These are phyloP conservation scores for Fagopyrum homotropicum DNA, from an alignment of 148 eudicot species.

Conservation along the genomic window DNA sequence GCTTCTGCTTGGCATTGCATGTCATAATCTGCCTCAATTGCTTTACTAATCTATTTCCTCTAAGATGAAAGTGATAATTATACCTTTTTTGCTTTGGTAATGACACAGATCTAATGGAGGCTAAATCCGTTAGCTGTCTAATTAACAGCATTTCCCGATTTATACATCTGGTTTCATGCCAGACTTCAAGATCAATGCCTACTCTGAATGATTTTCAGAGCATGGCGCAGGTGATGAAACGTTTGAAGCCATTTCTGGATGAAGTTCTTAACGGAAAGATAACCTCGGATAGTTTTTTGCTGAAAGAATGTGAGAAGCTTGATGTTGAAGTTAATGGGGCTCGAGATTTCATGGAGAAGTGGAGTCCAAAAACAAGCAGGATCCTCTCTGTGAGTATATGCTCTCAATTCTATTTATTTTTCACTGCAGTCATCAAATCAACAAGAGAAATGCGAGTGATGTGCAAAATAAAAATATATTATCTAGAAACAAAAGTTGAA, in stretches of 20 bases:
- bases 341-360: conserved; percentile 73
- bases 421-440: not conserved
- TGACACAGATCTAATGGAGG: conserved; percentile 66
- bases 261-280: conserved; percentile 39
- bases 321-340: conserved; percentile 69
- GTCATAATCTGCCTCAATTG: not conserved
- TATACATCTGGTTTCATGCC: conserved; percentile 75
- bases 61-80: not conserved
- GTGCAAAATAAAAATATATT: not conserved
- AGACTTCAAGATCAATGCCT: conserved; percentile 49
- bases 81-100: not conserved
- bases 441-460: not conserved
- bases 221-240: conserved; percentile 51
- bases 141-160: conserved; percentile 81
- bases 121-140: conserved; percentile 53
- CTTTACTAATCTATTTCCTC: not conserved
- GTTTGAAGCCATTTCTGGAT: conserved; percentile 62
- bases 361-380: conserved; percentile 75
- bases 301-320: conserved; percentile 60
- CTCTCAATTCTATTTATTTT: not conserved
- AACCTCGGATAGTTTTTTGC: conserved; percentile 40
- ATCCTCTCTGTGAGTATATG: conserved; percentile 55
- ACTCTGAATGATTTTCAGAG: conserved; percentile 41
- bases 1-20: not conserved
- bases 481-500: not conserved